These are phyloP conservation scores for Trichoderma endophyticum DNA, from an alignment of 2,329 filamentous ascomycete species.

Conservation along the genomic window DNA sequence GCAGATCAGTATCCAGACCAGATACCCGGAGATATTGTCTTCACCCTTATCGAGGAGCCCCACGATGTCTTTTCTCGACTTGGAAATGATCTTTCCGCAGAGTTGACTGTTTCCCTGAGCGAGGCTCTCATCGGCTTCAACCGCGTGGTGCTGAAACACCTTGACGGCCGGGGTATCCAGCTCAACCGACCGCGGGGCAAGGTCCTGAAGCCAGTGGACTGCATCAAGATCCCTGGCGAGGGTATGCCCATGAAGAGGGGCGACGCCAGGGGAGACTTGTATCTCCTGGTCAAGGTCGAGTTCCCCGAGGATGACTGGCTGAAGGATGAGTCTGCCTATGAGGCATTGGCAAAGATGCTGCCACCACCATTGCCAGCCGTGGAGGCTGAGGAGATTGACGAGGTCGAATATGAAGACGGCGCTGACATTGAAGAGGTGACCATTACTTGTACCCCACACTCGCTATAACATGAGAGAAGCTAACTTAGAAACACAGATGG, in stretches of 20 bases:
- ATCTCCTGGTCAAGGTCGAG: slow-evolving; percentile 77
- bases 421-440: slow-evolving; percentile 75
- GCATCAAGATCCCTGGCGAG: slow-evolving; percentile 81
- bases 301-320: slow-evolving; percentile 90
- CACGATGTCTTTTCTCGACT: slow-evolving; percentile 81
- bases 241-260: slow-evolving; percentile 92
- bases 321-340: slow-evolving; percentile 65
- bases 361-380: slow-evolving; percentile 62
- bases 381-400: slow-evolving; percentile 72
- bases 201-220: slow-evolving; percentile 76
- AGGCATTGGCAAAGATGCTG: slow-evolving; percentile 70
- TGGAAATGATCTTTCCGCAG: slow-evolving; percentile 78
- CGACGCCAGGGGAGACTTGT: slow-evolving; percentile 81
- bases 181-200: slow-evolving; percentile 77
- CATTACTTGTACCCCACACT: not conserved
- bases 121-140: slow-evolving; percentile 89
- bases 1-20: slow-evolving; percentile 89
- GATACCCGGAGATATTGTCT: slow-evolving; percentile 88
- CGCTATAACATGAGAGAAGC: not conserved
- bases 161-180: slow-evolving; percentile 87
- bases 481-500: slow-evolving; percentile 53
- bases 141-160: slow-evolving; percentile 83
- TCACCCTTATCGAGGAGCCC: slow-evolving; percentile 76
- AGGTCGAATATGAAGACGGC: slow-evolving; percentile 82
- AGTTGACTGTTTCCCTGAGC: slow-evolving; percentile 74